Evolutionary conservation across 2,329 filamentous ascomycete species (phyloP), one percentile per base, ranked within the genome.

Genomic region (Trichophyton schoenleinii): DNA sequence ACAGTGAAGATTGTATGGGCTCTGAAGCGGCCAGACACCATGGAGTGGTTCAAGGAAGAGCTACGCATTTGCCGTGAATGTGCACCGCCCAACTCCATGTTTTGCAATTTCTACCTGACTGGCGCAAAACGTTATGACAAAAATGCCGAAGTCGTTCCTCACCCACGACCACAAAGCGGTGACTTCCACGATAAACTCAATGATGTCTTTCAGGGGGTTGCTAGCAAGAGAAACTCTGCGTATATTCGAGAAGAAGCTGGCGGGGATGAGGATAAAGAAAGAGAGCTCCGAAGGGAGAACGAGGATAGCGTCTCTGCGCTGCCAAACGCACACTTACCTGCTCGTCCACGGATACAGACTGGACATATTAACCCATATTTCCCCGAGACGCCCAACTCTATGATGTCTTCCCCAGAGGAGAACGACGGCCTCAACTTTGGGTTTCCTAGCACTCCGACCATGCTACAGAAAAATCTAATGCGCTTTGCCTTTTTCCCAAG

Each of bases 1-100:
- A 89, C 87, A 65, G 87, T 97, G 3, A 87, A 94, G 15, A 89
- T 97, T 0, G 83, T 97, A n/a, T 97, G 92, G 92, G 86, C 91
- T 3, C 79, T 96, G 66, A 95, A 94, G 74, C 84, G 88, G 61
- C 85, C 94, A 13, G 92, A 96, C 73, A 89, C 90, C 0, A 90
- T 97, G 85, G 90, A 96, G 71, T 97, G 92, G 92, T 97, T 96
- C 80, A 88, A 89, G 66, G 91, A 96, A 74, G 92, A 96, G 73
- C 80, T 96, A 62, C 84, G 91, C 57, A 95, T 96, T 68, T 96
- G 92, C 75, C 84, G 90, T 68, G 89, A 96, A 73, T 87, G 85
- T 58, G 91, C 92, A 8, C 92, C 92, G 1, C 88, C 89, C 0
- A 89, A 94, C 70, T 87, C 88, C 34, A 88, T 96, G 7, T 89